Evolutionary conservation across 2,329 filamentous ascomycete species (phyloP), one percentile per base, ranked within the genome.

Genomic region (Ceratocystis papillata): DNA sequence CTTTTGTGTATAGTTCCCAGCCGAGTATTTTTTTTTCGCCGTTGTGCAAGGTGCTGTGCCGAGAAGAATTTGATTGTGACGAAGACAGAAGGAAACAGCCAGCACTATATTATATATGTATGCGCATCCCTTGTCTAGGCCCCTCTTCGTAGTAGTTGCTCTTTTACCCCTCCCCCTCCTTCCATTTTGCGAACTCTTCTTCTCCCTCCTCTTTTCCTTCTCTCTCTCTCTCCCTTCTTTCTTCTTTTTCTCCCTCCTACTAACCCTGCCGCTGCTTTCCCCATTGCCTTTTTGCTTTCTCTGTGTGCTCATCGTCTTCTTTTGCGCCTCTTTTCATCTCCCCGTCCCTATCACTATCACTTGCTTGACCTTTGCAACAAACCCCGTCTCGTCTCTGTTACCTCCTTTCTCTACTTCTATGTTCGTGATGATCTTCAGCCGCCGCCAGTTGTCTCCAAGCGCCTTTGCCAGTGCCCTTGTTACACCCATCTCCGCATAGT

Each of bases 391-490:
- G 17, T 25, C 44, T 46, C 55, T 45, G 15, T 44, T 50, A n/a
- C 45, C 25, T 62, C 15, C 30, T 65, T n/a, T 61, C 33, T 48
- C 25, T 28, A 17, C 33, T 60, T 65, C 33, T 25, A 33, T 53
- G 37, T 65, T 66, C 57, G 59, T 64, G 41, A 65, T 66, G 65
- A 65, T 66, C 64, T 67, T 68, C 62, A 66, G 33, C 45, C 45
- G 33, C 48, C 60, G 28, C 44, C 59, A 59, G 8, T 55, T 65
- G 59, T 64, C 68, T 67, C 59, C 57, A 67, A 63, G 46, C 50
- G 66, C 20, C 59, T 64, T 63, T 50, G 55, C 57, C 46, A 63
- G 53, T 50, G 30, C 50, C 50, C 44, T 65, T 65, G 44, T 60
- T 50, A 45, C 41, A 50, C 55, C n/a, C 55, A 48, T 30, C n/a